These are phyloP conservation scores for Rickenella mellea DNA, from an alignment of 768 basidiomycete genomes.

Conservation along the genomic window DNA sequence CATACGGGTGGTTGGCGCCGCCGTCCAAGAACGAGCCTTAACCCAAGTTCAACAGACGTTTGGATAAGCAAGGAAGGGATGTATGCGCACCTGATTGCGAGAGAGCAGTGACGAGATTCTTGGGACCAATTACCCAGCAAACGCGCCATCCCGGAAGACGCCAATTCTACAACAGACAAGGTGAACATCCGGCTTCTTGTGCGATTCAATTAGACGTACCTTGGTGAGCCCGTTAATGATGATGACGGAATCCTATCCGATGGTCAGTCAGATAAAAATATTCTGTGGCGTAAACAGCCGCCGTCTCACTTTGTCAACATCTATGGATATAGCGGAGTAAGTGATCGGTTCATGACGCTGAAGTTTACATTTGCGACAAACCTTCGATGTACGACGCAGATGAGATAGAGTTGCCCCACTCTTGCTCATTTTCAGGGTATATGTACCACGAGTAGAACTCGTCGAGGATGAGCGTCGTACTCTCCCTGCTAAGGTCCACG, in stretches of 20 bases:
- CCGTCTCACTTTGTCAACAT: slow-evolving; percentile 60
- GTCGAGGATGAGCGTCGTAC: slow-evolving; percentile 78
- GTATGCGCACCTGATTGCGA: slow-evolving; percentile 65
- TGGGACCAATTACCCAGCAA: slow-evolving; percentile 90
- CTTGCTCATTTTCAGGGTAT: slow-evolving; percentile 69
- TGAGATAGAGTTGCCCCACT: slow-evolving; percentile 70
- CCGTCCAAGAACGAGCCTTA: slow-evolving; percentile 86
- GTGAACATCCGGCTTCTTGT: background rate
- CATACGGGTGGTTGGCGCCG: slow-evolving; percentile 87
- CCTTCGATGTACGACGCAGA: slow-evolving; percentile 72
- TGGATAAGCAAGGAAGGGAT: background rate
- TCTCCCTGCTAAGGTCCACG: slow-evolving; percentile 61
- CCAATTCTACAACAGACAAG: slow-evolving; percentile 58
- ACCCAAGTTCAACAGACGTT: background rate
- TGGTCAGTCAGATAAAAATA: background rate
- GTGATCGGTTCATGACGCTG: background rate
- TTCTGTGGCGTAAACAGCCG: background rate
- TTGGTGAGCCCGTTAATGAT: slow-evolving; percentile 93
- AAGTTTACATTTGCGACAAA: slow-evolving; percentile 1
- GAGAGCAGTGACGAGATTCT: slow-evolving; percentile 78
- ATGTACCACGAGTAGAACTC: slow-evolving; percentile 98
- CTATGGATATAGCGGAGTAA: slow-evolving; percentile 15
- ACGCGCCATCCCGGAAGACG: slow-evolving; percentile 91
- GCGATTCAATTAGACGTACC: slow-evolving; percentile 26
- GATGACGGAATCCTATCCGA: slow-evolving; percentile 56